These are phyloP conservation scores for Pseudocercospora ulei DNA, from an alignment of 2,329 filamentous ascomycete genomes.

Conservation along the genomic window DNA sequence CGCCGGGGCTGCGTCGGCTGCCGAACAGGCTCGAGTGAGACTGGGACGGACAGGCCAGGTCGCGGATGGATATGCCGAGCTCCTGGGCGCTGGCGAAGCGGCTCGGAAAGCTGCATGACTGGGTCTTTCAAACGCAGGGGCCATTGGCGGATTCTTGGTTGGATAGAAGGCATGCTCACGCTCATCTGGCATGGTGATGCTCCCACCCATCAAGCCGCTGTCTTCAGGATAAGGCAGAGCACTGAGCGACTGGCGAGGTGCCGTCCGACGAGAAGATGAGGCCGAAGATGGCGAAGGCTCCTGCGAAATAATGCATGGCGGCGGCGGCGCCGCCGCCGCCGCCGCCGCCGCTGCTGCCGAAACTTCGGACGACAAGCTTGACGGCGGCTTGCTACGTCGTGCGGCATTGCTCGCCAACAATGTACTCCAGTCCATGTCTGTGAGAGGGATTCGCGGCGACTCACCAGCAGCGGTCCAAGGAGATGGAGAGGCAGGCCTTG, in stretches of 20 bases:
- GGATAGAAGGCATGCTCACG: constrained; percentile 36
- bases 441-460: constrained; percentile 27
- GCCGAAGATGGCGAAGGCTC: constrained; percentile 5
- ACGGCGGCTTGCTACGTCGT: constrained; percentile 24
- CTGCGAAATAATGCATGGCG: constrained; percentile 1
- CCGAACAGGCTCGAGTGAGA: constrained; percentile 14
- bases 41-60: constrained; percentile 9
- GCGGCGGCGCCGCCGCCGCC: neutral
- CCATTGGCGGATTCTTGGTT: constrained; percentile 12
- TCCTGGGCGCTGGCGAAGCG: constrained; percentile 9
- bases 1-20: constrained; percentile 6
- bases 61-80: constrained; percentile 8
- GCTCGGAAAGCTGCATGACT: neutral
- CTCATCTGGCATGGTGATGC: constrained; percentile 39
- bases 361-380: constrained; percentile 24
- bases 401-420: constrained; percentile 27
- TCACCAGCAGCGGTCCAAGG: constrained; percentile 21
- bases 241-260: constrained; percentile 24
- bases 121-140: constrained; percentile 3
- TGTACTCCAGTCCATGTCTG: constrained; percentile 31
- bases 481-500: constrained; percentile 27
- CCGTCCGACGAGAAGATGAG: constrained; percentile 7
- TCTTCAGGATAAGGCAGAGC: constrained; percentile 42
- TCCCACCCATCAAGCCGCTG: constrained; percentile 28
- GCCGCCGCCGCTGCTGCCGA: constrained; percentile 16